Evolutionary conservation across 345 rosid genomes (phyloP).

Genomic region (Clarkia xantiana): DNA sequence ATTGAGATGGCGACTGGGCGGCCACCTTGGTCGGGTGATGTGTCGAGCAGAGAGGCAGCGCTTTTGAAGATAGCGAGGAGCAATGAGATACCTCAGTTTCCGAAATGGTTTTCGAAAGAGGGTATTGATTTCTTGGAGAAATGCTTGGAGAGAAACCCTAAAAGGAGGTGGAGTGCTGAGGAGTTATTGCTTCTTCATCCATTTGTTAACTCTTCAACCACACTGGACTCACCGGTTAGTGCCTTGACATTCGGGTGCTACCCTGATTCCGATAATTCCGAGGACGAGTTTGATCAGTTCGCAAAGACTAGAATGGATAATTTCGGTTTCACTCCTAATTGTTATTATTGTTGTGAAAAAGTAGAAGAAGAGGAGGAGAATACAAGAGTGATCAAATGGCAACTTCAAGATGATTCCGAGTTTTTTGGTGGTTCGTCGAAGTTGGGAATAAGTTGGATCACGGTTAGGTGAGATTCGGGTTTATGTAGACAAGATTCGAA

Average conservation of each 20-base stretch:
- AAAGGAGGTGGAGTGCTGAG: slow-evolving; percentile 16
- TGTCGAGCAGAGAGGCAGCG: slow-evolving; percentile 13
- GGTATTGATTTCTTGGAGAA: slow-evolving; percentile 19
- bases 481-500: too few relatives aligned
- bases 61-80: slow-evolving; percentile 20
- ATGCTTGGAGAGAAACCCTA: slow-evolving; percentile 21
- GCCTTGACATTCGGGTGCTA: slow-evolving; percentile 7
- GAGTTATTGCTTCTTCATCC: slow-evolving; percentile 22
- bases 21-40: slow-evolving; percentile 16
- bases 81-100: slow-evolving; percentile 15
- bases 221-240: slow-evolving; percentile 15
- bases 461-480: slow-evolving; percentile 14
- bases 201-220: slow-evolving; percentile 6
- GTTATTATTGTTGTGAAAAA: too few relatives aligned
- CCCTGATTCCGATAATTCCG: neutral
- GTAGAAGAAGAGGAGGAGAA: too few relatives aligned
- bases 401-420: neutral
- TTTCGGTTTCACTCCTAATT: neutral
- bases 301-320: slow-evolving; percentile 8
- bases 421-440: slow-evolving; percentile 6
- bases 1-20: slow-evolving; percentile 32
- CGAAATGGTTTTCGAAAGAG: slow-evolving; percentile 11
- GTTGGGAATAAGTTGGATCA: slow-evolving; percentile 15
- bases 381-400: neutral
- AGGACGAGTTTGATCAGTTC: neutral